These are phyloP conservation scores for Pelargonium nanum DNA, from an alignment of 345 rosid genomes.

Conservation along the genomic window DNA sequence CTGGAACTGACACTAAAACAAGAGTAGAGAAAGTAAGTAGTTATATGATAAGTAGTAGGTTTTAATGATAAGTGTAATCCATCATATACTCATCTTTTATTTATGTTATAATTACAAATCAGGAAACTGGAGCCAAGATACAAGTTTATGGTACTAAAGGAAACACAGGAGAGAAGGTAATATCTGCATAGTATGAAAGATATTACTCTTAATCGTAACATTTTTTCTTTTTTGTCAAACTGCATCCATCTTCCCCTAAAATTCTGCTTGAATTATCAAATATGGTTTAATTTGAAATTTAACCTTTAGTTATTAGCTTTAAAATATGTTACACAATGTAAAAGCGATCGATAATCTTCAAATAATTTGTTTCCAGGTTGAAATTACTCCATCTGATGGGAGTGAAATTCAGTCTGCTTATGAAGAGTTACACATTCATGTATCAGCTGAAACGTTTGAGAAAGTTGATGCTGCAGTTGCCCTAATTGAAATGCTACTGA, in stretches of 20 bases:
- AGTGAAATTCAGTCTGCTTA: conserved; percentile 31
- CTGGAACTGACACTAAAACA: conserved; percentile 68
- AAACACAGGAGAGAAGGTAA: conserved; percentile 63
- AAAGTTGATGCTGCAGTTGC: conserved; percentile 87
- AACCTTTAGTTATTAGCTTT: too few species aligned
- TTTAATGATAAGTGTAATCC: background rate
- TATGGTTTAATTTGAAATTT: background rate
- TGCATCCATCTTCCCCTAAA: background rate
- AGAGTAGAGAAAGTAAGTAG: conserved; percentile 63
- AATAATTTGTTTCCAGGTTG: conserved; percentile 38
- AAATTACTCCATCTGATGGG: conserved; percentile 53
- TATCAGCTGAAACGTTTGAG: conserved; percentile 74
- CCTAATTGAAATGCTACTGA: conserved; percentile 61
- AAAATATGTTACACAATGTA: background rate
- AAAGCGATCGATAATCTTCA: background rate
- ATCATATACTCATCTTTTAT: background rate
- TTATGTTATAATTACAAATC: too few species aligned
- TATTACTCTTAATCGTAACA: conserved; percentile 1
- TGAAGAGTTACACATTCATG: conserved; percentile 53
- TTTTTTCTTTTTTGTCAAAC: background rate
- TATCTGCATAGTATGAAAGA: background rate
- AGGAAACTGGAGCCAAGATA: conserved; percentile 84
- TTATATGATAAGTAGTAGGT: background rate
- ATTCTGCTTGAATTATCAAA: background rate
- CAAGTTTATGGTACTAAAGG: conserved; percentile 50